These are phyloP conservation scores for Curvularia hawaiiensis DNA, from an alignment of 2,329 filamentous ascomycete species.

Conservation along the genomic window DNA sequence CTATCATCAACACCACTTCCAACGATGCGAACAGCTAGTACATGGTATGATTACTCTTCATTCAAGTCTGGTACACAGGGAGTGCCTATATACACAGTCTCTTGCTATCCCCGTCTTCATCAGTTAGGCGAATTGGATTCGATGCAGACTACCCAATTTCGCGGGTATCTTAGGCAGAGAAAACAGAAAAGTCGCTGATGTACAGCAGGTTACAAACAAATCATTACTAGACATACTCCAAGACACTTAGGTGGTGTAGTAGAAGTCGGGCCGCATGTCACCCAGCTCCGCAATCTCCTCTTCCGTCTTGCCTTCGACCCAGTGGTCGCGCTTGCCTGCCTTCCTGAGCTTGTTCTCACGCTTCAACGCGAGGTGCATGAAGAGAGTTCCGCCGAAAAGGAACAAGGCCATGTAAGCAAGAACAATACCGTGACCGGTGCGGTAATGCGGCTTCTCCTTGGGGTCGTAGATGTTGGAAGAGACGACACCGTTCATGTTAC, in stretches of 20 bases:
- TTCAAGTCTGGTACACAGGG: not conserved
- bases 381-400: constrained; percentile 71
- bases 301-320: constrained; percentile 67
- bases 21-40: not conserved
- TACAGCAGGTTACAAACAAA: not conserved
- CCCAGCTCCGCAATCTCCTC: constrained; percentile 70
- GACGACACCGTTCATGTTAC: constrained; percentile 88
- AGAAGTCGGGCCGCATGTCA: constrained; percentile 71
- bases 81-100: no score
- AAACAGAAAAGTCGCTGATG: not conserved
- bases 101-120: not conserved
- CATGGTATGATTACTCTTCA: not conserved
- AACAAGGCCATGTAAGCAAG: constrained; percentile 74
- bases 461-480: constrained; percentile 77
- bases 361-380: constrained; percentile 67
- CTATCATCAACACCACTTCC: not conserved
- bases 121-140: not conserved
- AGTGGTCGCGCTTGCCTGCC: constrained; percentile 68
- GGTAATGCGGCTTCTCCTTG: constrained; percentile 68
- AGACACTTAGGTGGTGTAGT: constrained; percentile 63
- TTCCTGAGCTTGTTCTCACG: constrained; percentile 72
- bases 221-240: not conserved
- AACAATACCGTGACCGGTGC: constrained; percentile 75
- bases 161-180: not conserved
- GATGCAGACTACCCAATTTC: not conserved